Evolutionary conservation across 78 protist genomes (phyloP).

Genomic region (Tieghemostelium lacteum): DNA sequence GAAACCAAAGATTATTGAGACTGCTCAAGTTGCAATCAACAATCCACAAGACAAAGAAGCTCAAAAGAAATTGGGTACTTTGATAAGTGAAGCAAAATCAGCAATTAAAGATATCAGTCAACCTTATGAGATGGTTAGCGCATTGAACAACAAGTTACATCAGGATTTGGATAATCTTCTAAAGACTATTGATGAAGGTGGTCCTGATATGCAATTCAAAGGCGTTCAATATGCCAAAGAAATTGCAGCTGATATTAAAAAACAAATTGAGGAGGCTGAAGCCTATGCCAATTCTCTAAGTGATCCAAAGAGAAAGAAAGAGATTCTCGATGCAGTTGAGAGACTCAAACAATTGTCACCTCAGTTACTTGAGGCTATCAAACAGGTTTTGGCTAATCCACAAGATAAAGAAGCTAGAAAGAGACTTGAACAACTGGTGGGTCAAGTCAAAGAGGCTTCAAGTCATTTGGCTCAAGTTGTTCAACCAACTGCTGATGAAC

Average conservation of each 20-base stretch:
- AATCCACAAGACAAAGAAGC: constrained; percentile 64
- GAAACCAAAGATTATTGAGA: constrained; percentile 53
- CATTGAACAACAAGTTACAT: constrained; percentile 56
- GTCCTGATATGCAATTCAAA: constrained; percentile 74
- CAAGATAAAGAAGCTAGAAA: constrained; percentile 52
- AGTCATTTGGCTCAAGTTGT: constrained; percentile 19
- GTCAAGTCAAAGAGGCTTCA: constrained; percentile 54
- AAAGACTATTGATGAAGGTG: constrained; percentile 53
- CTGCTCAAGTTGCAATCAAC: constrained; percentile 31
- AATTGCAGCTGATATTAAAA: constrained; percentile 51
- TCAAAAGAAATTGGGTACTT: background rate
- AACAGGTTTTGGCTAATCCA: constrained; percentile 57
- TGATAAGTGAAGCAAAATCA: constrained; percentile 54
- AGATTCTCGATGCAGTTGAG: constrained; percentile 48
- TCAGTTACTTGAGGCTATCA: constrained; percentile 57
- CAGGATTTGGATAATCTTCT: constrained; percentile 20
- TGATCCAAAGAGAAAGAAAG: constrained; percentile 56
- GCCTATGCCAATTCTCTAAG: constrained; percentile 24
- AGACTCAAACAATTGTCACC: constrained; percentile 40
- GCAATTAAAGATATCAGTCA: constrained; percentile 30
- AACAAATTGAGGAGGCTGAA: constrained; percentile 73
- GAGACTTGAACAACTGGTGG: constrained; percentile 12
- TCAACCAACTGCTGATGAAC: constrained; percentile 70
- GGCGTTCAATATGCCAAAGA: constrained; percentile 78
- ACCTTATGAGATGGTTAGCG: constrained; percentile 55